Evolutionary conservation across 257 asterid species (phyloP), one percentile per base, ranked within the genome.

Genomic region (Catharanthus roseus): DNA sequence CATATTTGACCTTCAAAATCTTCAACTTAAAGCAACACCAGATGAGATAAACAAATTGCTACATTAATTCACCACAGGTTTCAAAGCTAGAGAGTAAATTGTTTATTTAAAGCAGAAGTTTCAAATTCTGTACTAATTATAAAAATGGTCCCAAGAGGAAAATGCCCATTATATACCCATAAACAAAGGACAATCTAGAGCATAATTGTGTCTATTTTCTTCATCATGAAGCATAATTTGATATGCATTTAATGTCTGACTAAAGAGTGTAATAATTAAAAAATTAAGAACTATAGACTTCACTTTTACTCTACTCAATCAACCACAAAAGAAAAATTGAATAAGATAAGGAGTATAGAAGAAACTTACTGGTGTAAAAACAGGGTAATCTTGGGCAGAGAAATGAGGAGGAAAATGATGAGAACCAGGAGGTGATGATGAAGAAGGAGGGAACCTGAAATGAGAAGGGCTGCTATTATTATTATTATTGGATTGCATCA

Each of bases 301-400:
- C 49, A 39, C 31, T 15, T 42, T 44, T 29, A 26, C 41, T 71
- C 5, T 29, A 34, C 41, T 34, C 38, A 29, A 63, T 49, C 39
- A 41, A 51, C 12, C 6, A 49, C 21, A 0, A 13, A 53, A 18
- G 1, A 0, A 10, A 1, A 1, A 21, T 7, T 33, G n/a, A 19
- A 10, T n/a, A 6, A 3, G 63, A 57, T 2, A 3, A 42, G 33
- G 34, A 57, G 10, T 24, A n/a, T n/a, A n/a, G n/a, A n/a, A n/a
- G n/a, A n/a, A n/a, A 82, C 88, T 89, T 75, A 93, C 99, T 7
- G 97, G 97, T 63, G 96, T 91, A 29, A 93, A 93, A 83, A 91
- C 92, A 21, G 97, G 97, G 78, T 91, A 93, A 73, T 93, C 99
- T 47, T 88, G 97, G 0, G 99, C 89, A 19, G 96, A 89, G 10